These are phyloP conservation scores for Phytophthora colocasiae DNA, from an alignment of 352 stramenopile species.

Conservation along the genomic window DNA sequence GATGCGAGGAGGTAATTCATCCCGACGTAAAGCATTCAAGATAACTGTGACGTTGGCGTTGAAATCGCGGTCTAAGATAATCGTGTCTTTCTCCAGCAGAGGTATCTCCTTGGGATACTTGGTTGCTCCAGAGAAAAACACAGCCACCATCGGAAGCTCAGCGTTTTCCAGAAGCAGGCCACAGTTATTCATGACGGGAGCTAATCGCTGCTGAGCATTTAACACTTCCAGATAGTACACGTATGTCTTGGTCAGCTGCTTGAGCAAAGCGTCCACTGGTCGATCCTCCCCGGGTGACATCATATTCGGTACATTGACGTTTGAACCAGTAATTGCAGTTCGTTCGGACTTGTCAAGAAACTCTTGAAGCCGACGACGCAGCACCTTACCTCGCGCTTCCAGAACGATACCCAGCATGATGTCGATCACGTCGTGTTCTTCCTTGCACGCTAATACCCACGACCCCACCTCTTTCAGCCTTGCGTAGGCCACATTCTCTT, in stretches of 20 bases:
- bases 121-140: slow-evolving; percentile 43
- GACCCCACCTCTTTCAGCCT: slow-evolving; percentile 71
- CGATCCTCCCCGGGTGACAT: slow-evolving; percentile 1
- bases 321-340: background rate
- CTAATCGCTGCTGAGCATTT: slow-evolving; percentile 46
- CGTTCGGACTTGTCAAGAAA: slow-evolving; percentile 12
- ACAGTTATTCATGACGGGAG: slow-evolving; percentile 30
- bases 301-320: background rate
- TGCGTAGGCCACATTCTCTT: slow-evolving; percentile 60
- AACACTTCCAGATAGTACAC: slow-evolving; percentile 63
- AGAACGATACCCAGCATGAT: slow-evolving; percentile 72
- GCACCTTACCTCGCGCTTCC: slow-evolving; percentile 51
- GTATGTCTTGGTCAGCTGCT: slow-evolving; percentile 72
- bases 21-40: slow-evolving; percentile 34
- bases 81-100: slow-evolving; percentile 27
- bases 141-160: slow-evolving; percentile 48
- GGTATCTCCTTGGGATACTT: slow-evolving; percentile 33
- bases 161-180: slow-evolving; percentile 46
- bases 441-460: slow-evolving; percentile 82
- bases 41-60: slow-evolving; percentile 40
- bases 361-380: slow-evolving; percentile 37
- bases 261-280: slow-evolving; percentile 35
- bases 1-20: slow-evolving; percentile 43
- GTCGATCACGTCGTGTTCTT: slow-evolving; percentile 84
- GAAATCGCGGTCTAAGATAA: slow-evolving; percentile 32